A percentile compares a stretch with the other conserved stretches of the same genome.
Evolutionary conservation across 192 early-diverging fungal genomes (phyloP).

Genomic region (Nowakowskiella sp.): DNA sequence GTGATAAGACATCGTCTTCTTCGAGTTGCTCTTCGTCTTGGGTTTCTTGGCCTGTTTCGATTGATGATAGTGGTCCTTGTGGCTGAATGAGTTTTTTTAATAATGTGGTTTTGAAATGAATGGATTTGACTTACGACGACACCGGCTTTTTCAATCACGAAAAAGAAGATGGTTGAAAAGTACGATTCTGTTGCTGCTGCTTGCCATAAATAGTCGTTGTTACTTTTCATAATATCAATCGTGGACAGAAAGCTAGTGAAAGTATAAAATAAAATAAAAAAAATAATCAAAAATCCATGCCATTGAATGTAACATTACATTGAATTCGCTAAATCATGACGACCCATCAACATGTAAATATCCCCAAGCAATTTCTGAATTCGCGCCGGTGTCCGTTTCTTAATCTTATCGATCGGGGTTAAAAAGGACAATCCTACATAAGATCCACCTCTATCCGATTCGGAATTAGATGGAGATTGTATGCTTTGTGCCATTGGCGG

Average conservation of each 20-base stretch:
- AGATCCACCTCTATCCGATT: neutral
- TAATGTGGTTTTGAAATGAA: neutral
- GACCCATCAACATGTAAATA: conserved; percentile 64
- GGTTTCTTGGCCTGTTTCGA: neutral
- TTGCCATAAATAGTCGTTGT: conserved; percentile 67
- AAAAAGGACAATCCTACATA: conserved; percentile 11
- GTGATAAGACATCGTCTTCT: neutral
- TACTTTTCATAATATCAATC: conserved; percentile 59
- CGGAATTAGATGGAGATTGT: neutral
- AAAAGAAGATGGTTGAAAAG: conserved; percentile 50
- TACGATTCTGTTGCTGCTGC: conserved; percentile 65
- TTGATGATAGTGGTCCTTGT: conserved; percentile 5
- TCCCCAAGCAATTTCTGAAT: conserved; percentile 69
- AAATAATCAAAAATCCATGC: neutral
- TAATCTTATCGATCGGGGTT: conserved; percentile 33
- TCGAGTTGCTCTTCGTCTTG: neutral
- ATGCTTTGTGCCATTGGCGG: neutral
- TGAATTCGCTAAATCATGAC: conserved; percentile 59
- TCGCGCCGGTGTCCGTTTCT: conserved; percentile 59
- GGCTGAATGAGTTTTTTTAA: neutral
- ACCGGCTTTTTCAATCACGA: conserved; percentile 53
- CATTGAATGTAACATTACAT: conserved; percentile 27
- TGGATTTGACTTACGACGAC: conserved; percentile 41
- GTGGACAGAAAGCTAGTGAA: conserved; percentile 49
- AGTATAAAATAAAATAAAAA: neutral